Evolutionary conservation across 371 early-diverging fungal species (phyloP).

Genomic region (Mucor plumbeus): DNA sequence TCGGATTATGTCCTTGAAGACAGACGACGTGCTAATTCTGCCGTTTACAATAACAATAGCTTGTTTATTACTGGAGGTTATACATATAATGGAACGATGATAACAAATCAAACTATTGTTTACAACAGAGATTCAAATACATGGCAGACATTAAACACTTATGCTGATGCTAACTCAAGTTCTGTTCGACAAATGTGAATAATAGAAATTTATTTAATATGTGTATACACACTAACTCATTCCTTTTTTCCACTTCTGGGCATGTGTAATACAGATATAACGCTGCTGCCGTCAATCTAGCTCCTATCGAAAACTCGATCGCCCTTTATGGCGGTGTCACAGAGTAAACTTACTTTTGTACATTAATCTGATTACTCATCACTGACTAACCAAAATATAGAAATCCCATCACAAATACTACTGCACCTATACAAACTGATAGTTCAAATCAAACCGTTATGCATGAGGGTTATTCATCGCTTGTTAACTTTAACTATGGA

Average conservation of each 20-base stretch:
- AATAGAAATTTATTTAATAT: not conserved
- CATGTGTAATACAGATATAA: slow-evolving; percentile 6
- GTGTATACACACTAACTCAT: not conserved
- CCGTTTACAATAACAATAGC: not conserved
- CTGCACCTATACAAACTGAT: not conserved
- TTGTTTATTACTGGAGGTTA: slow-evolving; percentile 13
- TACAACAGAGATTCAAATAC: slow-evolving; percentile 10
- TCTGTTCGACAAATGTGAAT: slow-evolving; percentile 5
- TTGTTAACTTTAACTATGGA: not conserved
- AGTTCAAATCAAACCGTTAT: slow-evolving; percentile 11
- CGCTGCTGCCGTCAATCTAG: slow-evolving; percentile 2
- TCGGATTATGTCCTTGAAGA: not conserved
- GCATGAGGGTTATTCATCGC: slow-evolving; percentile 1
- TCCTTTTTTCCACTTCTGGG: not conserved
- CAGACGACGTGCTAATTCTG: slow-evolving; percentile 10
- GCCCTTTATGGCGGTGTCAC: slow-evolving; percentile 10
- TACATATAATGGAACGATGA: not conserved
- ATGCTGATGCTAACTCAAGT: slow-evolving; percentile 11
- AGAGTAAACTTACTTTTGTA: not conserved
- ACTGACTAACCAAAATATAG: not conserved
- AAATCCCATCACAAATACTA: not conserved
- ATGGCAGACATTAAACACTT: slow-evolving; percentile 11
- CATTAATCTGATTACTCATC: not conserved
- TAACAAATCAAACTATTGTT: slow-evolving; percentile 13
- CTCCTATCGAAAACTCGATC: not conserved